Conservation (phyloP, 805 yeast genomes). For the Schwanniomyces polymorphus region DNA sequence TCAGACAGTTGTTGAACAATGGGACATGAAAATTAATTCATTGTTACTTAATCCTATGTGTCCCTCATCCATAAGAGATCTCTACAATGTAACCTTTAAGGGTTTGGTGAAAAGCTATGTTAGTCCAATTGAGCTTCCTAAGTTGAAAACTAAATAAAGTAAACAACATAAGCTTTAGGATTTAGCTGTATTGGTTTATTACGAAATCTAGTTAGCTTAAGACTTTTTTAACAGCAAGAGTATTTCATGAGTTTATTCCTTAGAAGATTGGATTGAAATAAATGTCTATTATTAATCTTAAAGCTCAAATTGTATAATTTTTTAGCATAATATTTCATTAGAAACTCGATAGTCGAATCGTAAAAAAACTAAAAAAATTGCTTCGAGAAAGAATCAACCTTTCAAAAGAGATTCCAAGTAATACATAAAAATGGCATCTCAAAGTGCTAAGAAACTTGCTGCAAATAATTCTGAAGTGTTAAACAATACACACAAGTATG, state of each 20-base stretch:
- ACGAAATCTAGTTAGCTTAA: too few species aligned
- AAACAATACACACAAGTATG: slow-evolving; percentile 35
- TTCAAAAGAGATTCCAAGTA: neutral
- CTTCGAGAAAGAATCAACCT: neutral
- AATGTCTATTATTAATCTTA: too few species aligned
- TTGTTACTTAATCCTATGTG: slow-evolving; percentile 11
- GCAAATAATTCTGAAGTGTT: slow-evolving; percentile 36
- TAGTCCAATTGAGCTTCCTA: slow-evolving; percentile 23
- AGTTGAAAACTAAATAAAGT: neutral
- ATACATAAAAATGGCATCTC: slow-evolving; percentile 50
- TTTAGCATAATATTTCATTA: too few species aligned
- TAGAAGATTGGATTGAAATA: too few species aligned
- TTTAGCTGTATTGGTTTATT: too few species aligned
- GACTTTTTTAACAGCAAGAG: too few species aligned
- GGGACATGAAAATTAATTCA: slow-evolving; percentile 41
- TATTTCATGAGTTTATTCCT: too few species aligned
- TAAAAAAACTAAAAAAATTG: neutral
- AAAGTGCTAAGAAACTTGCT: slow-evolving; percentile 55
- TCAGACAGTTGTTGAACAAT: slow-evolving; percentile 41
- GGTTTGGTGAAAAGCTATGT: slow-evolving; percentile 14
- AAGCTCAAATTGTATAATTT: too few species aligned
- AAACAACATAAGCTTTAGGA: too few species aligned
- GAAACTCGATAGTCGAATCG: slow-evolving; percentile 12
- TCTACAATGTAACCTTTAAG: slow-evolving; percentile 22
- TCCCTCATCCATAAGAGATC: slow-evolving; percentile 11